Evolutionary conservation across 768 basidiomycete species (phyloP).

Genomic region (Psilocybe cyanescens): DNA sequence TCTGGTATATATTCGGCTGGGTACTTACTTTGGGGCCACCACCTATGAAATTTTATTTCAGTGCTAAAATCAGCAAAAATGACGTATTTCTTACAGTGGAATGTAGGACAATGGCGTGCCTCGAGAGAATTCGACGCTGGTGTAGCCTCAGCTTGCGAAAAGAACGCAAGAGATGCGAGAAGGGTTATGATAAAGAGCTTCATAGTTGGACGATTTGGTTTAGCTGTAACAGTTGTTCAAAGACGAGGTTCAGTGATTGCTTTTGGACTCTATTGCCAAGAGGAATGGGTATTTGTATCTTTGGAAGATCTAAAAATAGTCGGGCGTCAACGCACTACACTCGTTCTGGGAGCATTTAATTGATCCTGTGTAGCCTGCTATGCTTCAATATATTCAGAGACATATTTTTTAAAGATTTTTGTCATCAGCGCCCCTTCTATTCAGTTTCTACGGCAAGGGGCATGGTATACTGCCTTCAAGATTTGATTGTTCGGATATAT

Average conservation of each 20-base stretch:
- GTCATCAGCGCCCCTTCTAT: no score
- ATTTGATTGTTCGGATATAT: no score
- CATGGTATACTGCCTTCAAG: no score
- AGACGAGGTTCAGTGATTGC: neutral
- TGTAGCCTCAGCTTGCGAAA: neutral
- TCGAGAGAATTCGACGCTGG: neutral
- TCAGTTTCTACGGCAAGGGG: no score
- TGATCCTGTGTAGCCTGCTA: no score
- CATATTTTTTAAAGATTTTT: no score
- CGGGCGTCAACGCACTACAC: neutral
- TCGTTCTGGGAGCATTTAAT: neutral
- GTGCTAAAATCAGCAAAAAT: no score
- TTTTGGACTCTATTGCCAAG: neutral
- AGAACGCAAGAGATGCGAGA: neutral
- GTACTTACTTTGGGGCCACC: no score
- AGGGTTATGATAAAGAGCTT: conserved; percentile 1
- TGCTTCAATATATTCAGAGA: no score
- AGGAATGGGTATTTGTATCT: neutral
- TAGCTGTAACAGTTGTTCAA: neutral
- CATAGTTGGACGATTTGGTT: neutral
- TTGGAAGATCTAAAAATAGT: neutral
- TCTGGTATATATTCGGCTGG: no score
- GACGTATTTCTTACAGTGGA: neutral
- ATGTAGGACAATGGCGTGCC: neutral
- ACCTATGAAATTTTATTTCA: no score